Evolutionary conservation across 306 rosid species (phyloP).

Genomic region (Castanospermum australe): DNA sequence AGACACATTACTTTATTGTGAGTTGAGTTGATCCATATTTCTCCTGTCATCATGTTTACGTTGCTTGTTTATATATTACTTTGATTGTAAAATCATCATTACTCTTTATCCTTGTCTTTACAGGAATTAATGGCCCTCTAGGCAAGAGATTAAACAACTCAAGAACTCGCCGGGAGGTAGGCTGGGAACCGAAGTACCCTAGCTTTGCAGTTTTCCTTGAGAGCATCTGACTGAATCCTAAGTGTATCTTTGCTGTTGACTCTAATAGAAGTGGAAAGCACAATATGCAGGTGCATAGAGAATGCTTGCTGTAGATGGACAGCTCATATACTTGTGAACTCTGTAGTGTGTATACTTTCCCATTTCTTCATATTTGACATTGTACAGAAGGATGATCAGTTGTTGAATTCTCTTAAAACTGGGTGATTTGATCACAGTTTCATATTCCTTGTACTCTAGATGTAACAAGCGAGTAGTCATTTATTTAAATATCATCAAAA

Average conservation of each 20-base stretch:
- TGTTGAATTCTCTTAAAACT: background rate
- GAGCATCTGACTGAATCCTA: constrained; percentile 31
- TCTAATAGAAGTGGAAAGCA: background rate
- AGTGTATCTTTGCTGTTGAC: constrained; percentile 15
- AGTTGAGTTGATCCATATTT: constrained; percentile 4
- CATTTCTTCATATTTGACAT: background rate
- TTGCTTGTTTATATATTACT: background rate
- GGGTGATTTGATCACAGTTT: background rate
- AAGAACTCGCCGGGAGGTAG: constrained; percentile 64
- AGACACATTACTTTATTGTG: background rate
- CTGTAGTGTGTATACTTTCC: background rate
- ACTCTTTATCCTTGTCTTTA: background rate
- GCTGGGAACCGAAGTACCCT: constrained; percentile 90
- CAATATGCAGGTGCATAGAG: background rate
- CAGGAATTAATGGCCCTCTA: constrained; percentile 77
- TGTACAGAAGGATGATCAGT: background rate
- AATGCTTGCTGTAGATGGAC: constrained; percentile 10
- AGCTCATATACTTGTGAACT: background rate
- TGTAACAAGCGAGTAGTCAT: background rate
- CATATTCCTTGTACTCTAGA: background rate
- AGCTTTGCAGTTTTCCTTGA: constrained; percentile 71
- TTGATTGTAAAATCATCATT: background rate
- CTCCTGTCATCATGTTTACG: background rate
- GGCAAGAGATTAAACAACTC: constrained; percentile 91
- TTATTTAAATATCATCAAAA: background rate